These are phyloP conservation scores for Flaveria sonorensis DNA, from an alignment of 129 eudicot genomes.

Conservation along the genomic window DNA sequence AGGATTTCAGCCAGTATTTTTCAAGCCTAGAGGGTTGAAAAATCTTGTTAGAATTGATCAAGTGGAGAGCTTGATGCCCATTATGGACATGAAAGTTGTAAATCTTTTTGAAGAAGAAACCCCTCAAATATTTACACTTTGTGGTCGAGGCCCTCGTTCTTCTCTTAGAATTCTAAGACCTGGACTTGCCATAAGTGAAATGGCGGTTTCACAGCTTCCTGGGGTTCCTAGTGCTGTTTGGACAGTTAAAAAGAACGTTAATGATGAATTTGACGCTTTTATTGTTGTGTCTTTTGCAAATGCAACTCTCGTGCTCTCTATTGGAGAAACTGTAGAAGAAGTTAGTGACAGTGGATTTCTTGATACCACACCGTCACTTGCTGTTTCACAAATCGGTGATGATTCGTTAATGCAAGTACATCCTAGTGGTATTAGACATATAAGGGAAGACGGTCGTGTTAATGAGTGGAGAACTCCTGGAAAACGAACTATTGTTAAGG, in stretches of 20 bases:
- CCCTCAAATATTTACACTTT: slow-evolving; percentile 89
- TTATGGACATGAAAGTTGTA: slow-evolving; percentile 89
- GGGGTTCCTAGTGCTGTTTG: slow-evolving; percentile 98
- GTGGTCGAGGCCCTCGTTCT: slow-evolving; percentile 98
- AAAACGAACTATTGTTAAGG: slow-evolving; percentile 93
- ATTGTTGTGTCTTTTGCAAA: slow-evolving; percentile 97
- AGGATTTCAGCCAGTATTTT: slow-evolving; percentile 96
- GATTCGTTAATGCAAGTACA: slow-evolving; percentile 99
- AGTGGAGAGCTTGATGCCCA: slow-evolving; percentile 93
- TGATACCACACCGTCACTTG: slow-evolving; percentile 97
- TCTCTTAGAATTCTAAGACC: slow-evolving; percentile 86
- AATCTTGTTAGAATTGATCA: slow-evolving; percentile 94
- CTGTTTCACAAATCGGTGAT: slow-evolving; percentile 96
- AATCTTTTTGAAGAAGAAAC: slow-evolving; percentile 96
- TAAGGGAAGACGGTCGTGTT: slow-evolving; percentile 92
- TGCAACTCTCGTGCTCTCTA: slow-evolving; percentile 96
- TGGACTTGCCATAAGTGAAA: slow-evolving; percentile 90
- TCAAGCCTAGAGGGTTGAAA: slow-evolving; percentile 89
- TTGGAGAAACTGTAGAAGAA: slow-evolving; percentile 99
- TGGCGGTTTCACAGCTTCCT: slow-evolving; percentile 98
- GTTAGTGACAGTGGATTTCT: slow-evolving; percentile 98
- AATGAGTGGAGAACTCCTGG: slow-evolving; percentile 99
- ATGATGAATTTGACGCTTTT: slow-evolving; percentile 97
- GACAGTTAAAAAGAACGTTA: slow-evolving; percentile 95
- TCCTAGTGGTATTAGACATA: slow-evolving; percentile 96